Conservation (phyloP, 2,329 filamentous ascomycete species). For the Teratosphaeria viscida region DNA sequence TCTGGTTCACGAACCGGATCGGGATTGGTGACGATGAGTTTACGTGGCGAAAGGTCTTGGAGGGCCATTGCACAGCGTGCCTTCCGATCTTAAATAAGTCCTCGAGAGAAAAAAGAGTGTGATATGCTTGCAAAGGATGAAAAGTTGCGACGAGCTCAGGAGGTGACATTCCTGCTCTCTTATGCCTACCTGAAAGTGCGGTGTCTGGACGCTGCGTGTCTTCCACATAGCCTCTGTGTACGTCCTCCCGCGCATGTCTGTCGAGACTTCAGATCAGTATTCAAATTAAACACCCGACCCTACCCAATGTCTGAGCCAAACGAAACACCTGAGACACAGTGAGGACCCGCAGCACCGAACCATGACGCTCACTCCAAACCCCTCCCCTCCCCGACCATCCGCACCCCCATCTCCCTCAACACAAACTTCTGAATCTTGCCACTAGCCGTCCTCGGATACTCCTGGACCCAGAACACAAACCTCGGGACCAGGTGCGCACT, state of each 20-base stretch:
- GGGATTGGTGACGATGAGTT: not conserved
- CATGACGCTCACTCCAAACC: slow-evolving; percentile 7
- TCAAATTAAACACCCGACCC: too few relatives aligned
- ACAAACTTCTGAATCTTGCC: slow-evolving; percentile 97
- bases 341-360: too few relatives aligned
- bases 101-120: too few relatives aligned
- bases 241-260: not conserved
- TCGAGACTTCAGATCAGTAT: too few relatives aligned
- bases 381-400: slow-evolving; percentile 34
- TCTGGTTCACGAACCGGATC: not conserved
- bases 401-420: slow-evolving; percentile 56
- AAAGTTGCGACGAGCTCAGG: too few relatives aligned
- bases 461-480: slow-evolving; percentile 74
- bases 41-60: not conserved
- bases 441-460: slow-evolving; percentile 90
- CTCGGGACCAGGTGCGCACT: slow-evolving; percentile 72
- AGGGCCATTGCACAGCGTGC: not conserved
- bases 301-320: too few relatives aligned
- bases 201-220: not conserved
- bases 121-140: too few relatives aligned
- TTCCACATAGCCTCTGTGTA: not conserved
- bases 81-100: not conserved
- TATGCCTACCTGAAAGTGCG: not conserved
- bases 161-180: not conserved
- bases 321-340: too few relatives aligned